Conservation (phyloP, 1,139 yeast genomes). For the Taphrina flavorubra region DNA sequence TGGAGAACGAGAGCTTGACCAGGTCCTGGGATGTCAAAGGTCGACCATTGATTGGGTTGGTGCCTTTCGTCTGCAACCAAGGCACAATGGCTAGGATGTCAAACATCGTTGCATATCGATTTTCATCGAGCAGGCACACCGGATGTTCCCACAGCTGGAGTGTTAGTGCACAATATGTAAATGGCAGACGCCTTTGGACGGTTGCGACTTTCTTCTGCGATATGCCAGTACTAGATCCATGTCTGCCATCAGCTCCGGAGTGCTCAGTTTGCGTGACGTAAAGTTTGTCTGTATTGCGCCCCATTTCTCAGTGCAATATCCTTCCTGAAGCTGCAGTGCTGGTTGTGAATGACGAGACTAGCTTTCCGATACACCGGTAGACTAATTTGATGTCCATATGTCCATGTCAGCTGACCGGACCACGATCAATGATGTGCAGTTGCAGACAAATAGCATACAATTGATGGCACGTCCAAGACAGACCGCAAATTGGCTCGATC, state of each 20-base stretch:
- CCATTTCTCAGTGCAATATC: conserved; percentile 48
- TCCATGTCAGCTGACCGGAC: too few species aligned
- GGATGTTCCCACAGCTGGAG: conserved; percentile 51
- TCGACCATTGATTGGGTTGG: conserved; percentile 52
- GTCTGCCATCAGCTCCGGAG: conserved; percentile 48
- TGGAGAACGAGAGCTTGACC: conserved; percentile 49
- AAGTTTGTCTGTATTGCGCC: conserved; percentile 53
- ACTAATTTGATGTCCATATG: too few species aligned
- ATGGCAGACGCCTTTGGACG: conserved; percentile 48
- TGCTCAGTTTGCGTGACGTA: conserved; percentile 51
- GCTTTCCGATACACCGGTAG: too few species aligned
- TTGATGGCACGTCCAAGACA: too few species aligned
- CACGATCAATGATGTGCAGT: too few species aligned
- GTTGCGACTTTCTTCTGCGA: conserved; percentile 42
- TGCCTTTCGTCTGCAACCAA: conserved; percentile 49
- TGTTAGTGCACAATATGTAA: conserved; percentile 52
- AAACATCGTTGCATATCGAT: conserved; percentile 48
- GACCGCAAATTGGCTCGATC: too few species aligned
- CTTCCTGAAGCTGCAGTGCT: too few species aligned
- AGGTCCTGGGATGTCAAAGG: conserved; percentile 48
- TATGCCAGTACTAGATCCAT: conserved; percentile 49
- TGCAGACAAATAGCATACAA: too few species aligned
- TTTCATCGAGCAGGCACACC: conserved; percentile 50
- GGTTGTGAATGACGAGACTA: too few species aligned
- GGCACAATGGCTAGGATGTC: conserved; percentile 52